phyloP scores from a whole-genome alignment of 2,329 filamentous ascomycete genomes.

The Phialophora macrospora region DNA sequence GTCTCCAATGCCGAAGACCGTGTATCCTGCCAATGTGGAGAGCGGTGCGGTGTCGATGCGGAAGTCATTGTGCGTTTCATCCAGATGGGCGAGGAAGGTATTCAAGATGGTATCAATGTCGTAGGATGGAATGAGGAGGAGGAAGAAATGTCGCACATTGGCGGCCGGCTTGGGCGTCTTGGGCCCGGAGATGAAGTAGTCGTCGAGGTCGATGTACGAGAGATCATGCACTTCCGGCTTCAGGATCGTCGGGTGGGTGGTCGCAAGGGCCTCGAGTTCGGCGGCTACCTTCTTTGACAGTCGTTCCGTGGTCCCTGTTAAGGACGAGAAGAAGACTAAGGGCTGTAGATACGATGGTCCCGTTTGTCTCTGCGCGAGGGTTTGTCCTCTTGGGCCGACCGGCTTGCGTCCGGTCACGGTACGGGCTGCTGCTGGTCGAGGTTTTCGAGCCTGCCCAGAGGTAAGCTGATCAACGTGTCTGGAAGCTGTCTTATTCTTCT shows the following conservation, averaged over 20 bases:
- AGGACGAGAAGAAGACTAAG: slow-evolving; percentile 84
- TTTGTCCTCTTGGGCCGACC: slow-evolving; percentile 10
- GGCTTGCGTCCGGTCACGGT: slow-evolving; percentile 39
- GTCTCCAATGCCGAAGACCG: slow-evolving; percentile 93
- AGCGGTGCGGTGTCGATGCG: slow-evolving; percentile 89
- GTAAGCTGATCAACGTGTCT: neutral
- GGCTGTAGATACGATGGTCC: slow-evolving; percentile 58
- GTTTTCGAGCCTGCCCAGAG: slow-evolving; percentile 24
- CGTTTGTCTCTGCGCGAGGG: slow-evolving; percentile 3
- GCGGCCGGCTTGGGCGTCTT: slow-evolving; percentile 18
- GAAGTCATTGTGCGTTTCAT: slow-evolving; percentile 96
- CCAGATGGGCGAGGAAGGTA: slow-evolving; percentile 81
- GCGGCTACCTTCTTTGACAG: slow-evolving; percentile 69
- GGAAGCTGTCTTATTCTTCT: slow-evolving; percentile 7
- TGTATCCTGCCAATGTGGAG: slow-evolving; percentile 77
- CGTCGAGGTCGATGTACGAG: slow-evolving; percentile 86
- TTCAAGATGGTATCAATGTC: slow-evolving; percentile 93
- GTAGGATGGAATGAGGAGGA: slow-evolving; percentile 85
- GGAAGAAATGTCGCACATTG: slow-evolving; percentile 68
- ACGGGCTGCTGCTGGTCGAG: slow-evolving; percentile 27
- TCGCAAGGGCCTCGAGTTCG: slow-evolving; percentile 53
- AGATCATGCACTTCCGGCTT: slow-evolving; percentile 74
- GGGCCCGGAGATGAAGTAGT: slow-evolving; percentile 82
- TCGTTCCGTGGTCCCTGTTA: slow-evolving; percentile 81
- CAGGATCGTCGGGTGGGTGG: slow-evolving; percentile 44